Percentiles rank a stretch among this genome's conserved stretches.
These are phyloP conservation scores for Fusarium tanahbumbuense DNA, from an alignment of 2,329 filamentous ascomycete genomes.

Conservation along the genomic window DNA sequence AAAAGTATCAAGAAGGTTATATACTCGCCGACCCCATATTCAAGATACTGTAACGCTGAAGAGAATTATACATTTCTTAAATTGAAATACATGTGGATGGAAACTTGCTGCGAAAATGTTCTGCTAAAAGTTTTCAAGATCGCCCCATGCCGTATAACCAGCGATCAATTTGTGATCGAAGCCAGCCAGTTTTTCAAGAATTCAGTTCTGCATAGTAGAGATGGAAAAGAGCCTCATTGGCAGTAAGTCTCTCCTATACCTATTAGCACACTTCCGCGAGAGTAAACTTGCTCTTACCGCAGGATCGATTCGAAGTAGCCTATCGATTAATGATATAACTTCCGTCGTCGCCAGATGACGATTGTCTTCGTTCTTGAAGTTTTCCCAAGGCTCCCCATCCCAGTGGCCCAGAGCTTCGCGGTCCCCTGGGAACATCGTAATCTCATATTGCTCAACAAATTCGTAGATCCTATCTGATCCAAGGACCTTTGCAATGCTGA, in stretches of 20 bases:
- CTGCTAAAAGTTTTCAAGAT: too few species aligned
- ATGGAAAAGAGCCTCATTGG: conserved; percentile 7
- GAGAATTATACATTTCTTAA: too few species aligned
- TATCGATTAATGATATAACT: conserved; percentile 96
- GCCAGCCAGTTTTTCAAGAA: rapidly evolving
- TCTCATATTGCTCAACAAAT: conserved; percentile 97
- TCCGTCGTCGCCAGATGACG: conserved; percentile 94
- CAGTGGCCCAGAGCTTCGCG: conserved; percentile 94
- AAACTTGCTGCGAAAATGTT: too few species aligned
- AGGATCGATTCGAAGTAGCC: conserved; percentile 93
- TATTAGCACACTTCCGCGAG: rapidly evolving
- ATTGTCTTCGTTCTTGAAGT: conserved; percentile 93
- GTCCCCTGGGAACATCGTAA: conserved; percentile 94
- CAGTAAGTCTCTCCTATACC: conserved; percentile 8
- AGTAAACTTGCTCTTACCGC: conserved; percentile 69
- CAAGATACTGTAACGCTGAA: too few species aligned
- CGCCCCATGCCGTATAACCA: too few species aligned
- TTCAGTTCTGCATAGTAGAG: background rate
- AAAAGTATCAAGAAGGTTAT: too few species aligned
- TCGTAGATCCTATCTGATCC: conserved; percentile 96
- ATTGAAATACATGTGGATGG: too few species aligned
- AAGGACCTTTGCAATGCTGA: conserved; percentile 97
- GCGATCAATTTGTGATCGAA: too few species aligned
- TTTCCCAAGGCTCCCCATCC: conserved; percentile 94
- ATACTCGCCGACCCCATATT: too few species aligned